Conservation (phyloP, 805 yeast species). For the Scheffersomyces stipitis region DNA sequence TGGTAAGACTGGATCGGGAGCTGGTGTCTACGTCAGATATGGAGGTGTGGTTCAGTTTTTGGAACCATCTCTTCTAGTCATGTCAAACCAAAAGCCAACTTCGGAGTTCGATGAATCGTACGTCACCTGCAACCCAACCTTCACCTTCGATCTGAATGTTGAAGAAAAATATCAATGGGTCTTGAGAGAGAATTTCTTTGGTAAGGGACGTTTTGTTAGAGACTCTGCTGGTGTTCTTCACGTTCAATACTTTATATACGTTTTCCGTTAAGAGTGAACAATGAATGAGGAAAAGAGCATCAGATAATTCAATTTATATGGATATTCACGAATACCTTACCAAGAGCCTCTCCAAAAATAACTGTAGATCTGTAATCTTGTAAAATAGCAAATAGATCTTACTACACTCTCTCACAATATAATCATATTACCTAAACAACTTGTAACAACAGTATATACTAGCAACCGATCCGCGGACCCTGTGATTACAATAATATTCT, state of each 20-base stretch:
- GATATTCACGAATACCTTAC: no score
- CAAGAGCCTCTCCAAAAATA: no score
- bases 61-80: slow-evolving; percentile 31
- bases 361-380: no score
- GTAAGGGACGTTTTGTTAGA: slow-evolving; percentile 60
- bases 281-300: no score
- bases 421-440: no score
- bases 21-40: slow-evolving; percentile 44
- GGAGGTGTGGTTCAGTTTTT: slow-evolving; percentile 47
- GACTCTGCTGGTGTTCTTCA: slow-evolving; percentile 42
- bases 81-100: slow-evolving; percentile 32
- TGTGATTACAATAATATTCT: no score
- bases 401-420: no score
- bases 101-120: slow-evolving; percentile 47
- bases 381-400: no score
- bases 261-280: slow-evolving; percentile 23
- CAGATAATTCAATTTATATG: no score
- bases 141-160: slow-evolving; percentile 41
- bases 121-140: slow-evolving; percentile 47
- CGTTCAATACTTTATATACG: slow-evolving; percentile 57
- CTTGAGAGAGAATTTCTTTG: slow-evolving; percentile 46
- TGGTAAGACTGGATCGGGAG: slow-evolving; percentile 45
- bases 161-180: slow-evolving; percentile 53
- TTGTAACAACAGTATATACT: no score
- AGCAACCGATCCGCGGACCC: no score